phyloP scores from a whole-genome alignment of 371 early-diverging fungal genomes.

The Mortierella sp. region DNA sequence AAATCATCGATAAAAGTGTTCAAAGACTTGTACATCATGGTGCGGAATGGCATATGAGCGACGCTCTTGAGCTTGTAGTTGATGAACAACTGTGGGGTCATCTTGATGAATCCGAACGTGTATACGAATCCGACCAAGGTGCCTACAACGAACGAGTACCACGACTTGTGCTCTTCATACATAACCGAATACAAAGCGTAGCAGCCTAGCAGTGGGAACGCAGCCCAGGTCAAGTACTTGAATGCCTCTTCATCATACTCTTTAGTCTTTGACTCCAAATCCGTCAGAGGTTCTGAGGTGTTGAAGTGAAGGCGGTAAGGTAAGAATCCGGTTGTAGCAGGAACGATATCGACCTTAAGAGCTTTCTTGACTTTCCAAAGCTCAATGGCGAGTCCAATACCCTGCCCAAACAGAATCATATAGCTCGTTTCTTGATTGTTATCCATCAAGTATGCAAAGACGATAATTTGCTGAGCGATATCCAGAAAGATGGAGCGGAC shows the following conservation, averaged over 20 bases:
- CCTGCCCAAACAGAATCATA: slow-evolving; percentile 88
- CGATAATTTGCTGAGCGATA: slow-evolving; percentile 87
- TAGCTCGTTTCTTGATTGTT: slow-evolving; percentile 87
- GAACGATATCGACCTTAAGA: slow-evolving; percentile 49
- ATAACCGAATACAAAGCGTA: slow-evolving; percentile 89
- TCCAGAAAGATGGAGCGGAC: slow-evolving; percentile 87
- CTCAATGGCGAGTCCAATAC: slow-evolving; percentile 86
- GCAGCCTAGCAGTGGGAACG: slow-evolving; percentile 84
- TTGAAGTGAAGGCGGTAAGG: slow-evolving; percentile 56
- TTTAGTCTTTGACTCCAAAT: slow-evolving; percentile 80
- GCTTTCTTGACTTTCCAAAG: slow-evolving; percentile 94
- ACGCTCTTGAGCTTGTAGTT: slow-evolving; percentile 94
- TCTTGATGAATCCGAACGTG: slow-evolving; percentile 91
- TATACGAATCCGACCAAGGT: slow-evolving; percentile 91
- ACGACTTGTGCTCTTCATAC: slow-evolving; percentile 91
- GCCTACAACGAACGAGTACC: slow-evolving; percentile 92
- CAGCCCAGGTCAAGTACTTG: slow-evolving; percentile 82
- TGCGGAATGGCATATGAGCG: slow-evolving; percentile 95
- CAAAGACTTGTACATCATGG: slow-evolving; percentile 94
- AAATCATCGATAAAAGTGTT: slow-evolving; percentile 96
- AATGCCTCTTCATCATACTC: slow-evolving; percentile 94
- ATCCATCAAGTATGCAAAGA: slow-evolving; percentile 91
- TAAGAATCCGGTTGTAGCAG: slow-evolving; percentile 28
- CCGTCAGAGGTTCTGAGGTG: slow-evolving; percentile 62
- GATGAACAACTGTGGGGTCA: slow-evolving; percentile 95